Percentiles rank a stretch among this genome's conserved stretches.
Evolutionary conservation across 345 rosid species (phyloP).

Genomic region (Dipteronia dyeriana): DNA sequence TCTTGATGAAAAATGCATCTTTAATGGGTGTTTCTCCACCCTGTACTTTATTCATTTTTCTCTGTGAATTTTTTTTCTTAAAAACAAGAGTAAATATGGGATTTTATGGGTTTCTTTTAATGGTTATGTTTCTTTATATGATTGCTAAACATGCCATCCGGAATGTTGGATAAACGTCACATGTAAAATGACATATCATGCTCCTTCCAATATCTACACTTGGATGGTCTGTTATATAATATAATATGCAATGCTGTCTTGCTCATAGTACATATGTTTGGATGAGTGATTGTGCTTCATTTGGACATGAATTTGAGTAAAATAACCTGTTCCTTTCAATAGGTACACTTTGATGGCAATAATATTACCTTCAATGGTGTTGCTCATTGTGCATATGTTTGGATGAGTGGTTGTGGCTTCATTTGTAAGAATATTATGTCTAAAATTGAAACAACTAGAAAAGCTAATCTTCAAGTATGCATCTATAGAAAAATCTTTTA

Average conservation of each 20-base stretch:
- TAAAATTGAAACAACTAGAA: background rate
- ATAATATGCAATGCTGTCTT: background rate
- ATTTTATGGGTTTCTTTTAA: background rate
- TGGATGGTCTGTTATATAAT: constrained; percentile 2
- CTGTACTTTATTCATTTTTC: background rate
- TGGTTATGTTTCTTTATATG: background rate
- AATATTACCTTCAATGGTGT: background rate
- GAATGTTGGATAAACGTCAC: background rate
- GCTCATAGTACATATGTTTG: background rate
- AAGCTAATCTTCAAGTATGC: background rate
- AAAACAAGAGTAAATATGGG: background rate
- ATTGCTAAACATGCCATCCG: background rate
- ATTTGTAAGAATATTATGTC: background rate
- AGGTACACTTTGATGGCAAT: background rate
- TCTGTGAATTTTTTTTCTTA: background rate
- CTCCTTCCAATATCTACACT: background rate
- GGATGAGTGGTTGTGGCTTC: background rate
- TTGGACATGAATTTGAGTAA: background rate
- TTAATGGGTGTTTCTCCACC: background rate
- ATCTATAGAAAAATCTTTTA: background rate
- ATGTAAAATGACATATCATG: background rate
- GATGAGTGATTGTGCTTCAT: background rate
- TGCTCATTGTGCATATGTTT: background rate
- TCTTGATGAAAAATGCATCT: background rate
- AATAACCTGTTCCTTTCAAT: background rate